Base-by-base conservation (phyloP, 345 rosid species). In the Crucihimalaya himalaica region DNA sequence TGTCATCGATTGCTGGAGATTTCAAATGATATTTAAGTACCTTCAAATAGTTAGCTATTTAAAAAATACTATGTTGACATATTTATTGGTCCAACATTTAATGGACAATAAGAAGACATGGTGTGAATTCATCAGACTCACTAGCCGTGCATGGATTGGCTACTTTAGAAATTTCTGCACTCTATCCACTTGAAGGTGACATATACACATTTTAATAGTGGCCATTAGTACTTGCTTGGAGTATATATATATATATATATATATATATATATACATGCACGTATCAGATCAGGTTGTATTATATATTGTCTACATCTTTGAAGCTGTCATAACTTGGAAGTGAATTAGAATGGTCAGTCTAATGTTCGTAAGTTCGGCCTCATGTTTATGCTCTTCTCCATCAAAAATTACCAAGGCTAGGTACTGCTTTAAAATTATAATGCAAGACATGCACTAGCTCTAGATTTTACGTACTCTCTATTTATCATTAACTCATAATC, bases 211-310 rank as follows among this genome's bases (percentile, higher is more conserved):
- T 76, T 62, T 63, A 76, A 62, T 34, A 70, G 59, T 54, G 20
- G 13, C 16, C 11, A 37, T 18, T 47, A 13, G 35, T 47, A 64
- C 39, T 48, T 64, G 23, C 56, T 70, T 57, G 15, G 53, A 18
- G 21, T 63, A 70, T 76, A 70, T 46, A 77, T 56, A 63, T n/a
- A 56, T 61, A n/a, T 63, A 70, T 76, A 70, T 63, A 70, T 76
- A 70, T 63, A 70, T 76, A 70, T 63, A 70, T 76, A 70, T 46
- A 77, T 56, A 63, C 20, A 56, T 61, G 16, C 42, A 37, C 79
- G 15, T 63, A 55, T 8, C 37, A 37, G 20, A 18, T 32, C 35
- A 52, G 28, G 19, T 57, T 20, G 48, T 70, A 74, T 28, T 10
- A 42, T 35, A 19, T 3, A 48, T 48, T 48, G 27, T 19, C 32